Conservation (phyloP, 208 protist genomes). For the Herpetomonas tarakana region DNA sequence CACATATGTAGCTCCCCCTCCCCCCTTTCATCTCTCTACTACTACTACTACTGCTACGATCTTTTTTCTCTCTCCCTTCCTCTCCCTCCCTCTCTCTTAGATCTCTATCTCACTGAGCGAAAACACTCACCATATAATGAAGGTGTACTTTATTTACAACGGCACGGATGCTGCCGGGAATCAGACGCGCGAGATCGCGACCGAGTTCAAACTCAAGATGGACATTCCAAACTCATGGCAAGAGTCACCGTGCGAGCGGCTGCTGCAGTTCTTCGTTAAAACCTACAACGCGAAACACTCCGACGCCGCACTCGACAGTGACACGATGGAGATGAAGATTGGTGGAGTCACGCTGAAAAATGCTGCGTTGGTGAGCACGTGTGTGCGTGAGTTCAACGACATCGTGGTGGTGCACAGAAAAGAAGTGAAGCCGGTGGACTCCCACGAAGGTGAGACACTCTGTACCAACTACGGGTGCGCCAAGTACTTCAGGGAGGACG, state of each 20-base stretch:
- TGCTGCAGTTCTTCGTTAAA: conserved; percentile 30
- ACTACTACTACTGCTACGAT: too few relatives aligned
- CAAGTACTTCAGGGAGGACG: conserved; percentile 57
- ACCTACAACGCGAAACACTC: conserved; percentile 32
- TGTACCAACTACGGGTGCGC: conserved; percentile 86
- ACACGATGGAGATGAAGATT: conserved; percentile 48
- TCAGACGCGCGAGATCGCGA: background rate
- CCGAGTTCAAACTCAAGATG: conserved; percentile 28
- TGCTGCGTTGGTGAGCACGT: conserved; percentile 33
- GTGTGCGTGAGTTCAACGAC: conserved; percentile 78
- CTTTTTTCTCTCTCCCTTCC: too few relatives aligned
- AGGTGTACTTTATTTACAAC: conserved; percentile 19
- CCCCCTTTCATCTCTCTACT: too few relatives aligned
- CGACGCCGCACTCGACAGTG: conserved; percentile 12
- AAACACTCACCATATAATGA: too few relatives aligned
- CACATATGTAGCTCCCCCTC: too few relatives aligned
- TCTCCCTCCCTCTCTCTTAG: too few relatives aligned
- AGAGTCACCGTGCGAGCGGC: conserved; percentile 26
- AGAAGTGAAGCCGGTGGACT: conserved; percentile 7
- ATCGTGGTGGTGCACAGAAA: conserved; percentile 51
- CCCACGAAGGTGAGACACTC: conserved; percentile 33
- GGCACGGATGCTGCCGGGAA: conserved; percentile 1
- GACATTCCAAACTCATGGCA: conserved; percentile 38
- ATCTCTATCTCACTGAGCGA: too few relatives aligned
- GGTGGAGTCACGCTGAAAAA: conserved; percentile 44